Evolutionary conservation across 805 yeast species (phyloP).

Genomic region (Scheffersomyces spartinae): DNA sequence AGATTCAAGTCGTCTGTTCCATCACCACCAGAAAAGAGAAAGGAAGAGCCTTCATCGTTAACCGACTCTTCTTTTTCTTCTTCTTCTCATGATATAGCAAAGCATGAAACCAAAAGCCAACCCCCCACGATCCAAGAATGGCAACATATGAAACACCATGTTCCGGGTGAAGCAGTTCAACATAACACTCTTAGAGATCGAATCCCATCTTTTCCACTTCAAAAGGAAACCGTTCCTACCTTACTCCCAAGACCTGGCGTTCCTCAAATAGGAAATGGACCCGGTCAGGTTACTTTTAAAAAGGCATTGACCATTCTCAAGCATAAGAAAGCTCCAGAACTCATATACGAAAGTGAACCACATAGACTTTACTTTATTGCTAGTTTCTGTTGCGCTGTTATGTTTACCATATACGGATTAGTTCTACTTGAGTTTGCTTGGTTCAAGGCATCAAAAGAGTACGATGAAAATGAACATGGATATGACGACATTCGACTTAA

Average conservation of each 20-base stretch:
- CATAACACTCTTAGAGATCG: constrained; percentile 41
- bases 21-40: too few species aligned
- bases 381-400: constrained; percentile 57
- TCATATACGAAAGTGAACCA: constrained; percentile 76
- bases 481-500: constrained; percentile 26
- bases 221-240: constrained; percentile 52
- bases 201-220: constrained; percentile 55
- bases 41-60: too few species aligned
- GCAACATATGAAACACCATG: constrained; percentile 33
- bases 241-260: constrained; percentile 67
- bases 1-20: constrained; percentile 19
- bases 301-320: constrained; percentile 51
- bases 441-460: constrained; percentile 39
- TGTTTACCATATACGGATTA: constrained; percentile 58
- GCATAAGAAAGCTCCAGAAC: constrained; percentile 50
- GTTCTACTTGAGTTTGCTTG: constrained; percentile 46
- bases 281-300: constrained; percentile 39
- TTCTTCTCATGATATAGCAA: too few species aligned
- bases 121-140: too few species aligned
- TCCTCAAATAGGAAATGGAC: constrained; percentile 52
- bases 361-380: constrained; percentile 65
- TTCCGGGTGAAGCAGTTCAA: constrained; percentile 43
- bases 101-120: too few species aligned
- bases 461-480: constrained; percentile 39
- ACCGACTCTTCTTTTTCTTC: too few species aligned